These are phyloP conservation scores for Penicillium egyptiacum DNA, from an alignment of 495 filamentous ascomycete species.

Conservation along the genomic window DNA sequence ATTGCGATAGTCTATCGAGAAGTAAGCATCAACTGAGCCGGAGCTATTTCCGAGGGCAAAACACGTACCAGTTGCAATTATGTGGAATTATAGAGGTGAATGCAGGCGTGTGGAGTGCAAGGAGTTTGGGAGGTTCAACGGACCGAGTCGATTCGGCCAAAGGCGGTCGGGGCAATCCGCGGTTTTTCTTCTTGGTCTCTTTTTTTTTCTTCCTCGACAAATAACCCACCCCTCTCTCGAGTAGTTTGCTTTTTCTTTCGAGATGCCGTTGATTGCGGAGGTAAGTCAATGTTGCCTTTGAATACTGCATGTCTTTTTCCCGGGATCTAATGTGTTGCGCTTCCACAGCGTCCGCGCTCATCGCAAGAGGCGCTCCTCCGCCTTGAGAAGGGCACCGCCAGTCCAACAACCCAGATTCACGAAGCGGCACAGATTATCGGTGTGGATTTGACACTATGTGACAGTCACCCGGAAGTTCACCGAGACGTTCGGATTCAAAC, in stretches of 20 bases:
- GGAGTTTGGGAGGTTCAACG: constrained; percentile 33
- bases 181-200: constrained; percentile 23
- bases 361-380: constrained; percentile 52
- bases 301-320: not conserved
- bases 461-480: constrained; percentile 36
- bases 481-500: constrained; percentile 26
- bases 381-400: constrained; percentile 50
- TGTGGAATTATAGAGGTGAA: constrained; percentile 26
- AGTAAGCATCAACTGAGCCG: constrained; percentile 5
- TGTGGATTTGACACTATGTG: constrained; percentile 41
- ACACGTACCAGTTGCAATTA: constrained; percentile 12
- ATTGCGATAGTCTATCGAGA: constrained; percentile 44
- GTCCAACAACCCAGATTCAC: constrained; percentile 41
- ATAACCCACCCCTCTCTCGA: constrained; percentile 15
- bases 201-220: constrained; percentile 27
- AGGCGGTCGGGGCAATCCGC: constrained; percentile 47
- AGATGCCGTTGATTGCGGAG: constrained; percentile 46
- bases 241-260: constrained; percentile 25
- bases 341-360: constrained; percentile 40
- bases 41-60: not conserved
- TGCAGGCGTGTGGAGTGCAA: constrained; percentile 29
- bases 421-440: constrained; percentile 51
- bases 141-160: constrained; percentile 35
- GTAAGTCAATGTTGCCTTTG: constrained; percentile 26
- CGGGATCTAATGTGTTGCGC: constrained; percentile 17